Conservation (phyloP, 2,329 filamentous ascomycete species). For the Pseudogymnoascus sp. region DNA sequence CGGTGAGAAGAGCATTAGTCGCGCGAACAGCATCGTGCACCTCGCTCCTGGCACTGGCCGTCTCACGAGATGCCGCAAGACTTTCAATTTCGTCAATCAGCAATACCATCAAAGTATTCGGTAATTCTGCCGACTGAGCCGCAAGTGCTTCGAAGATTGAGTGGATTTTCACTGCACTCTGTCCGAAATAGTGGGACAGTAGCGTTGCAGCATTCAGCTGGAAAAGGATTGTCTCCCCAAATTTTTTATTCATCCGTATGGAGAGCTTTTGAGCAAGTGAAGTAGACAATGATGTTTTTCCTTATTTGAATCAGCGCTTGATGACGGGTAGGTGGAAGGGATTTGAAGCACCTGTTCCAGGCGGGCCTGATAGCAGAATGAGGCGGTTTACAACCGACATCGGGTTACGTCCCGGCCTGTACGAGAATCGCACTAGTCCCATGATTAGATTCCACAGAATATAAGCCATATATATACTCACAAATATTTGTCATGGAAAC, state of each 20-base stretch:
- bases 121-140: constrained; percentile 18
- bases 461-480: constrained; percentile 15
- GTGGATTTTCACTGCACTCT: constrained; percentile 36
- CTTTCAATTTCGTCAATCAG: constrained; percentile 29
- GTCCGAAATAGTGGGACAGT: constrained; percentile 40
- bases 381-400: constrained; percentile 68
- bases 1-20: constrained; percentile 27
- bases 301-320: not conserved
- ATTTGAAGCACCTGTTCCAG: constrained; percentile 56
- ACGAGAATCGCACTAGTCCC: constrained; percentile 18
- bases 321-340: too few species aligned
- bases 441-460: not conserved
- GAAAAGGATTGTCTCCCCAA: constrained; percentile 31
- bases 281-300: constrained; percentile 89
- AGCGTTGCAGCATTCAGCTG: constrained; percentile 38
- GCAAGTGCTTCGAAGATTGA: constrained; percentile 35
- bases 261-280: constrained; percentile 63
- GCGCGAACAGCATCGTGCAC: constrained; percentile 25
- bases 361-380: constrained; percentile 87
- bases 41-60: constrained; percentile 19
- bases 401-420: not conserved
- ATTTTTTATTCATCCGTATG: constrained; percentile 34
- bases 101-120: constrained; percentile 22
- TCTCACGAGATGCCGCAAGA: constrained; percentile 23
- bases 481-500: constrained; percentile 22